Base-by-base conservation (phyloP, 2,329 filamentous ascomycete species). In the Blastomyces gilchristii region DNA sequence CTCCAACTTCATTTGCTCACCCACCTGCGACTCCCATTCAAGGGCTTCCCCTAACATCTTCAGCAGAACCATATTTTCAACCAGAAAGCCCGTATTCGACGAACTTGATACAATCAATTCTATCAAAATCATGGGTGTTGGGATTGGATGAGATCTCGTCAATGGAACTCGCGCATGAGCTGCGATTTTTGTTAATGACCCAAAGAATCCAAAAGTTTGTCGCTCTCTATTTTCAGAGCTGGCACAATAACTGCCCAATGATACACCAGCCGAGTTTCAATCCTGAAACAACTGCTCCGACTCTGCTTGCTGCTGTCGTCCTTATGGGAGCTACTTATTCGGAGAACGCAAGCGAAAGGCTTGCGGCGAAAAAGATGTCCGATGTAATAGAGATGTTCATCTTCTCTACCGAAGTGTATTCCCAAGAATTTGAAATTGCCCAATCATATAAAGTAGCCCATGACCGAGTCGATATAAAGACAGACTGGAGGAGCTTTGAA, bases 261-360 rank as follows among this genome's bases (percentile, higher is more conserved):
- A 67, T 81, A 4, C 78, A 80, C 65, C 65, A 68, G 9, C 72
- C 76, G 5, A 74, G 76, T 0, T 80, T 80, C 61, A 71, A 77
- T 62, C 70, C 74, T 2, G 72, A 77, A 16, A 70, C 69, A 1
- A 71, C 72, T 3, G 68, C 76, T 2, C 65, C 75, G 39, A 71
- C 74, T 0, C 67, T 81, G 6, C 69, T 81, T 4, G 71, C 76
- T 0, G 71, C 75, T 0, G 68, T 81, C 5, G 68, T 74, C 0
- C 74, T 80, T 60, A 75, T 78, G 68, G 79, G 79, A 4, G 77
- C 77, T 0, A 77, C 79, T 71, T 80, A 79, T 64, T 78, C 76
- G 3, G 71, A 71, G 8, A 72, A 77, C 58, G 70, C 75, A 58
- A 70, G 68, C 45, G 78, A 79, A 62, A 69, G 71, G 0, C 69